Base-by-base conservation (phyloP, 1,284 basidiomycete genomes). In the Anthracocystis panici-leucophaei region DNA sequence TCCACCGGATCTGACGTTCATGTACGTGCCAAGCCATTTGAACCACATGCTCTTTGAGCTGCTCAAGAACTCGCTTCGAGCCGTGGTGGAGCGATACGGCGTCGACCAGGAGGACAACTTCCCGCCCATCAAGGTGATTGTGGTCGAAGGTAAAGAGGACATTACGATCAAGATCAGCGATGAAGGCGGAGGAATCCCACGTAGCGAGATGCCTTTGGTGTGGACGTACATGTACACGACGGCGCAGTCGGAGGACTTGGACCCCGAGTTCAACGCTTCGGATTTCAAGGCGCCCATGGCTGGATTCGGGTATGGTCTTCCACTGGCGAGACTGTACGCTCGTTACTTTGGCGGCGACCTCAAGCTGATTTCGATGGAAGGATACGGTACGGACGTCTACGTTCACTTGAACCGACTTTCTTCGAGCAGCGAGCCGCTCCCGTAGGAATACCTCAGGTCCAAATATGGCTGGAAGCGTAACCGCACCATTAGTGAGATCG, bases 221-320 rank as follows among this genome's bases (percentile, higher is more conserved):
- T 99, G 96, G 96, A 98, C 95, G 65, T 99, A 96, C 86, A 96
- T 88, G 85, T 99, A 99, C 85, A 99, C 97, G 38, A 99, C 97
- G 2, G 97, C 98, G 90, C 92, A 93, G 57, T 91, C 91, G 4
- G 92, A 94, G 86, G 91, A 90, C 31, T 89, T 98, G 46, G 77
- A 94, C 77, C 91, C 92, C 82, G 87, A 95, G 79, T 95, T 96
- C 85, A 91, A 92, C 74, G 92, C 91, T 25, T 93, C 92, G 64
- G 96, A 99, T 86, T 98, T 98, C 87, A 94, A 95, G 85, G 96
- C 96, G 5, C 96, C 96, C 0, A 97, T 99, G 95, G 96, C 96
- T 44, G 96, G 96, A 3, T 98, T 85, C 45, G 84, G 84, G 14
- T 98, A 97, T 85, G 95, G 95, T 0, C 86, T 98, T 25, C 96